A percentile compares a stretch with the other conserved stretches of the same genome.
Conservation (phyloP, 371 early-diverging fungal species). For the Apophysomyces variabilis region DNA sequence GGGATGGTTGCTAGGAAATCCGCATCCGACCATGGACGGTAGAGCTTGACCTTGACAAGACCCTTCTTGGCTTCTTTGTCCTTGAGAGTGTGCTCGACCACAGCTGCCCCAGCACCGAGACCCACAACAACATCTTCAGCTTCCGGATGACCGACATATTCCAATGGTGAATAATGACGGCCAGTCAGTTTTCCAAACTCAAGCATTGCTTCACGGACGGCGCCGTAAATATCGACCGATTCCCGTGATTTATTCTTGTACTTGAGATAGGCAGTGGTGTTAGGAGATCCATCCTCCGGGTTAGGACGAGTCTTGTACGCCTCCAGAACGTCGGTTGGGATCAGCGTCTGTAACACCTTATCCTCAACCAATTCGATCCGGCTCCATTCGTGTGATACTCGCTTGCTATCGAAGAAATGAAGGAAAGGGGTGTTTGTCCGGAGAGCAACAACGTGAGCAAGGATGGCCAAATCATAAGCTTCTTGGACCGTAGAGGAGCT, state of each 20-base stretch:
- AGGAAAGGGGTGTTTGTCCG: constrained; percentile 64
- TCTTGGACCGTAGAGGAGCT: constrained; percentile 74
- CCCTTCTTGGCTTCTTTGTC: constrained; percentile 49
- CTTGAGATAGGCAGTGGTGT: constrained; percentile 39
- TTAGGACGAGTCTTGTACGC: constrained; percentile 21
- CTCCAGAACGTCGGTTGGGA: constrained; percentile 40
- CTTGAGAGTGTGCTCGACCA: constrained; percentile 40
- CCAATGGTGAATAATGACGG: constrained; percentile 54
- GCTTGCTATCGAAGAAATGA: constrained; percentile 56
- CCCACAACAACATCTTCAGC: constrained; percentile 65
- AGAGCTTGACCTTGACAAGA: constrained; percentile 65
- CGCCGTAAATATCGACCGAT: constrained; percentile 28
- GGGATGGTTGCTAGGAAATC: constrained; percentile 65
- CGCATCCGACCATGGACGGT: constrained; percentile 67
- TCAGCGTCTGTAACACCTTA: constrained; percentile 26
- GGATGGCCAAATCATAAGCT: constrained; percentile 71
- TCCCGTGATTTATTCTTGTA: constrained; percentile 36
- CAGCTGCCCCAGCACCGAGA: constrained; percentile 64
- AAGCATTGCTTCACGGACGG: constrained; percentile 43
- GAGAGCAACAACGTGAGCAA: constrained; percentile 67
- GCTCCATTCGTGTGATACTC: constrained; percentile 47
- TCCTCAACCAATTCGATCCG: constrained; percentile 25
- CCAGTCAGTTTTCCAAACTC: constrained; percentile 48
- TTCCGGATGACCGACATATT: constrained; percentile 57
- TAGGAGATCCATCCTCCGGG: background rate